Base-by-base conservation (phyloP, 495 filamentous ascomycete genomes). In the Podospora didyma region DNA sequence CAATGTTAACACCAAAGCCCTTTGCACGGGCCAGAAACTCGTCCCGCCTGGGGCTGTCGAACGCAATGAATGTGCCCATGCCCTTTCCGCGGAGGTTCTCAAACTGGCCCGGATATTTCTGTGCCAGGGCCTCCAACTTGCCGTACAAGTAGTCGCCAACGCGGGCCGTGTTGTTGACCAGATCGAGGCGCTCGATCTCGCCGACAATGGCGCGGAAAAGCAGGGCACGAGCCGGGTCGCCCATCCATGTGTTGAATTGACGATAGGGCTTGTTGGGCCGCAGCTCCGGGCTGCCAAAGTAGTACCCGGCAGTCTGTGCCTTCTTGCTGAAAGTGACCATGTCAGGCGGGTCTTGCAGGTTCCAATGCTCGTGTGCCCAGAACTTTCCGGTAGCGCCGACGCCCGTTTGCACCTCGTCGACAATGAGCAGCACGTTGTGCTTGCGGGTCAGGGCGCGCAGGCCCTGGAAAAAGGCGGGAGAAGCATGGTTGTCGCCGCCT, bases 221-320 rank as follows among this genome's bases (percentile, higher is more conserved):
- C 57, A 97, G 76, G 9, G 90, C 92, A 48, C 90, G 85, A 10
- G 89, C 85, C 26, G 94, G 94, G 75, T 98, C 94, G 69, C 94
- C 94, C 92, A 98, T 97, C 94, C 94, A 98, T 56, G 95, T 98
- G 77, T 98, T 98, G 79, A 97, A 98, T 75, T 98, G 94, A 49
- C 94, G 86, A 82, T 97, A 97, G n/a, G 94, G 91, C 81, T 93
- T 93, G 78, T 96, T 97, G 48, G 94, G 94, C n/a, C 92, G 82
- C 56, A 98, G 81, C 46, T 87, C 82, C 17, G 84, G 82, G 78
- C 96, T 89, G 26, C 91, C 90, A 68, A 82, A 98, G 79, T 96
- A 98, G 82, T 95, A 98, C 31, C 94, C 94, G 28, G 94, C 94
- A 7, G 95, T 92, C 79, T 98, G 94, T 20, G 94, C 95, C 80